These are phyloP conservation scores for Phytophthora constricta DNA, from an alignment of 352 stramenopile species.

Conservation along the genomic window DNA sequence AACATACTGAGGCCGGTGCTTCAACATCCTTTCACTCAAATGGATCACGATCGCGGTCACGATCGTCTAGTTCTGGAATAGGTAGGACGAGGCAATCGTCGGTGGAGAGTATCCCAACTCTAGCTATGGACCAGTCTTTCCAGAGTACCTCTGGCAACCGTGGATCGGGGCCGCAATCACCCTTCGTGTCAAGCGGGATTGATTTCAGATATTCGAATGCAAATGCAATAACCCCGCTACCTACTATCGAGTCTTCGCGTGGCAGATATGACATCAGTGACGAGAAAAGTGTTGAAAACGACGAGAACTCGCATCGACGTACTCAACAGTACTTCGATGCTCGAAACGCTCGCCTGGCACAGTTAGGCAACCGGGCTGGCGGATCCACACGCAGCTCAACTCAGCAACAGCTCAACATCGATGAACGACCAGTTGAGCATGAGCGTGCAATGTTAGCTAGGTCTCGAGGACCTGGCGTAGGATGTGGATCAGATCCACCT, in stretches of 20 bases:
- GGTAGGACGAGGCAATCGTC: constrained; percentile 26
- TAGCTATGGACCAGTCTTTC: constrained; percentile 3
- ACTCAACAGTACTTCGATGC: constrained; percentile 40
- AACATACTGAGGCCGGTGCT: neutral
- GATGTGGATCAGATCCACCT: constrained; percentile 20
- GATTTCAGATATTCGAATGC: constrained; percentile 25
- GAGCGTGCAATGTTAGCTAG: constrained; percentile 12
- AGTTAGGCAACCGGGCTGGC: constrained; percentile 18
- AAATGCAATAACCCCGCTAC: constrained; percentile 19
- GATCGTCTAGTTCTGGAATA: constrained; percentile 16
- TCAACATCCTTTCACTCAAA: constrained; percentile 31
- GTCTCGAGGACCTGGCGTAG: constrained; percentile 15
- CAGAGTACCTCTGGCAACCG: neutral
- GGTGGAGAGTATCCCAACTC: constrained; percentile 13
- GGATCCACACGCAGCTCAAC: neutral
- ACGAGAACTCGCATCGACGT: constrained; percentile 18
- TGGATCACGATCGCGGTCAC: constrained; percentile 13
- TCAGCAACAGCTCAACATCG: neutral
- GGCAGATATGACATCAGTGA: constrained; percentile 19
- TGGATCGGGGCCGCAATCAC: constrained; percentile 15
- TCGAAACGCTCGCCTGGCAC: constrained; percentile 34
- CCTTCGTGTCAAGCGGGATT: neutral
- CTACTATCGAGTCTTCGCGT: constrained; percentile 10
- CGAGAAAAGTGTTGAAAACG: constrained; percentile 13
- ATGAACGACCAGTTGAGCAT: constrained; percentile 19